These are phyloP conservation scores for Flueggea neowawraea DNA, from an alignment of 441 rosid genomes.

Conservation along the genomic window DNA sequence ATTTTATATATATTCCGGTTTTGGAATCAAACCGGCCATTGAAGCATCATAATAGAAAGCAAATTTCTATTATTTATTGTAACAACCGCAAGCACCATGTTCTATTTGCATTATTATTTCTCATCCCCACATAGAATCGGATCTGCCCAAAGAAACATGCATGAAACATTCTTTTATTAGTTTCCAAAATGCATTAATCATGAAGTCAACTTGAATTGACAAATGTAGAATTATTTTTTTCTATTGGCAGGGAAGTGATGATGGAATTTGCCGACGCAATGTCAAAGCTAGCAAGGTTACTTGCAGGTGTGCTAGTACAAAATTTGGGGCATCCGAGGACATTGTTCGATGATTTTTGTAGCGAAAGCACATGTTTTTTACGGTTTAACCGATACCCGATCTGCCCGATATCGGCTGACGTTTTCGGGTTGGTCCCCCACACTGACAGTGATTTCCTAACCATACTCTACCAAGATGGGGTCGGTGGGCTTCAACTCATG, in stretches of 20 bases:
- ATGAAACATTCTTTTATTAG: no score
- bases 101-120: no score
- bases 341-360: constrained; percentile 31
- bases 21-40: no score
- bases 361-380: constrained; percentile 55
- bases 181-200: no score
- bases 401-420: constrained; percentile 45
- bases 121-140: no score
- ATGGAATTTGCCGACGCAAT: constrained; percentile 44
- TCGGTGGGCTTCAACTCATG: constrained; percentile 72
- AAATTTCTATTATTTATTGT: no score
- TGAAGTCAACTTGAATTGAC: not conserved
- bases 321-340: constrained; percentile 29
- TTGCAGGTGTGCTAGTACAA: constrained; percentile 44
- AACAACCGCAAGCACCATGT: no score
- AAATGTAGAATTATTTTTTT: not conserved
- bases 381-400: constrained; percentile 58
- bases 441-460: constrained; percentile 73
- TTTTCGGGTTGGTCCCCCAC: constrained; percentile 59
- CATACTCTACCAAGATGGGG: constrained; percentile 62
- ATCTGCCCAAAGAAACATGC: no score
- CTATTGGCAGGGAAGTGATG: constrained; percentile 39
- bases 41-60: no score
- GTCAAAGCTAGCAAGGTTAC: constrained; percentile 49
- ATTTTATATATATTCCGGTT: no score